Conservation (phyloP, 495 filamentous ascomycete species). For the Penicillium lagena region DNA sequence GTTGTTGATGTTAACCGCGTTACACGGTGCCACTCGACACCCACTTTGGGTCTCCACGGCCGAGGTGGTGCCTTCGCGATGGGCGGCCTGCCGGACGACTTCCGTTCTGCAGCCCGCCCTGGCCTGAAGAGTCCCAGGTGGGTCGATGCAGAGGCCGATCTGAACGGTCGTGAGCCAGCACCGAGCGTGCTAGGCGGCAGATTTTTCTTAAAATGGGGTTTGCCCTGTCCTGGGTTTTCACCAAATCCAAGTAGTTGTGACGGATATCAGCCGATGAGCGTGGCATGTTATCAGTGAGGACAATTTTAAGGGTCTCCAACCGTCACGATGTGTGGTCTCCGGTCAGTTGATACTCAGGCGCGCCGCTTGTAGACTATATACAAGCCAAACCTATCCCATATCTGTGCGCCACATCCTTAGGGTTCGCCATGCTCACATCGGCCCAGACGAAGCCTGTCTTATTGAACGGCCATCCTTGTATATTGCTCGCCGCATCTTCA, state of each 20-base stretch:
- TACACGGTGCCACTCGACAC: too few relatives aligned
- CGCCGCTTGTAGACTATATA: too few relatives aligned
- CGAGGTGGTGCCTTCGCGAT: background rate
- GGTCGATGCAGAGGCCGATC: constrained; percentile 4
- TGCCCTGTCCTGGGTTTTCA: constrained; percentile 7
- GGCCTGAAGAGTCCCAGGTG: background rate
- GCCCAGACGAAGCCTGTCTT: constrained; percentile 10
- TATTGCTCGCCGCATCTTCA: constrained; percentile 7
- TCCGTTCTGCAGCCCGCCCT: constrained; percentile 6
- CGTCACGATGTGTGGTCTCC: constrained; percentile 8
- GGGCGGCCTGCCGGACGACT: constrained; percentile 12
- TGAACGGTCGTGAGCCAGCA: background rate
- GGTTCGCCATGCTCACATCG: constrained; percentile 15
- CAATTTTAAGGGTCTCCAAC: constrained; percentile 5
- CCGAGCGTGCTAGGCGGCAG: constrained; percentile 8
- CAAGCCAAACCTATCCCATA: background rate
- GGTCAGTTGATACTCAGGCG: constrained; percentile 10
- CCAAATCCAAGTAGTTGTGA: background rate
- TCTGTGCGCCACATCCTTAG: background rate
- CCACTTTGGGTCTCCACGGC: background rate
- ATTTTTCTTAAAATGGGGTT: constrained; percentile 3
- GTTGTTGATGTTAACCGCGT: too few relatives aligned
- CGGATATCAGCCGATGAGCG: constrained; percentile 14
- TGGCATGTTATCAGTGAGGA: constrained; percentile 12
- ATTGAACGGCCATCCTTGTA: constrained; percentile 4